Conservation (phyloP, 441 rosid genomes). For the Populus hybrid region DNA sequence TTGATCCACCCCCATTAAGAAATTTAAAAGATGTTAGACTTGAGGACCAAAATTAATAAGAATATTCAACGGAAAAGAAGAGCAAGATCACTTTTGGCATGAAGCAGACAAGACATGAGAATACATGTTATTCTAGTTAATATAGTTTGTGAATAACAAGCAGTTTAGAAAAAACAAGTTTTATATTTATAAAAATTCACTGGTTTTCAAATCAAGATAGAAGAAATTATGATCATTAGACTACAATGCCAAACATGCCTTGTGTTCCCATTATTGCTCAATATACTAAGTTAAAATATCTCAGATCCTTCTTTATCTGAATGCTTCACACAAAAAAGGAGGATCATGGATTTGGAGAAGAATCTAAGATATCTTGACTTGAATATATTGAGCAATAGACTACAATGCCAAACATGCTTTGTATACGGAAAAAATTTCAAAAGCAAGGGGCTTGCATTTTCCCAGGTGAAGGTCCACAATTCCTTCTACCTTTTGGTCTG, state of each 20-base stretch:
- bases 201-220: neutral
- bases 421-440: neutral
- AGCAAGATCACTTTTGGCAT: neutral
- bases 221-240: neutral
- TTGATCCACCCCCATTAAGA: slow-evolving; percentile 36
- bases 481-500: neutral
- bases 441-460: neutral
- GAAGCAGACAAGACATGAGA: neutral
- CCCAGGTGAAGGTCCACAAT: neutral
- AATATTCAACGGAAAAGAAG: slow-evolving; percentile 15
- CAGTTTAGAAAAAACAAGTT: neutral
- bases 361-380: neutral
- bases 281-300: neutral
- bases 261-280: neutral
- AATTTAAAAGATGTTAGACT: slow-evolving; percentile 39
- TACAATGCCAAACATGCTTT: neutral
- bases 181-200: neutral
- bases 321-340: neutral
- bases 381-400: neutral
- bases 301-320: neutral
- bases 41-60: slow-evolving; percentile 15
- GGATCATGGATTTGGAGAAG: neutral
- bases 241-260: neutral
- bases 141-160: neutral
- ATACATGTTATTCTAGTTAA: too few species aligned